These are phyloP conservation scores for Backusella morwellensis DNA, from an alignment of 192 early-diverging fungal species.

Conservation along the genomic window DNA sequence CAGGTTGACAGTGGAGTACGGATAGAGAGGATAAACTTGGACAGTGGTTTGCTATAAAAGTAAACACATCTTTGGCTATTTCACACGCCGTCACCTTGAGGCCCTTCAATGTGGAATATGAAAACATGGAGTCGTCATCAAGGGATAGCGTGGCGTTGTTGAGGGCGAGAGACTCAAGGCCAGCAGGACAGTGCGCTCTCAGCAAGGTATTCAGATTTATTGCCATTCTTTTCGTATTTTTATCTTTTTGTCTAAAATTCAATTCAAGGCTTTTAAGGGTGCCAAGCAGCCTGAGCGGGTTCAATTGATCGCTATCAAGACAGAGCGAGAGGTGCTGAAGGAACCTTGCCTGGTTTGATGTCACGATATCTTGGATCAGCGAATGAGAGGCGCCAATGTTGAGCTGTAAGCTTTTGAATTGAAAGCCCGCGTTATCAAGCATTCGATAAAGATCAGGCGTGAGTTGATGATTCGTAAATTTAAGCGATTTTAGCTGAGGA, in stretches of 20 bases:
- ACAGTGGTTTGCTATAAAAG: background rate
- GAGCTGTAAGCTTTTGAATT: background rate
- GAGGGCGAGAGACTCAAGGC: background rate
- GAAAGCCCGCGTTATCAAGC: background rate
- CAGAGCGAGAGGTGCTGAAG: background rate
- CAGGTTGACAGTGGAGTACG: background rate
- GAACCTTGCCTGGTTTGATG: background rate
- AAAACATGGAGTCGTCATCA: background rate
- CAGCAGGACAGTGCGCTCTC: background rate
- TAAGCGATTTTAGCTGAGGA: background rate
- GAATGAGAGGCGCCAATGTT: background rate
- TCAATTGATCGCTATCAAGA: background rate
- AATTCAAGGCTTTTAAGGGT: background rate
- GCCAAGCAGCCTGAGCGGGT: background rate
- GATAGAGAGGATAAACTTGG: background rate
- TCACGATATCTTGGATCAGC: background rate
- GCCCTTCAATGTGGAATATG: background rate
- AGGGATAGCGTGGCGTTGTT: background rate
- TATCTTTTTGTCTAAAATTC: background rate
- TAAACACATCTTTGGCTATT: background rate
- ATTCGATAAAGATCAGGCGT: background rate
- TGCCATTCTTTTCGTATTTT: background rate
- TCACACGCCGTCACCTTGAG: background rate
- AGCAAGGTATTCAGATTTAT: background rate
- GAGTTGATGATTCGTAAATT: background rate